Percentiles rank a stretch among this genome's conserved stretches.
Conservation (phyloP, 148 eudicot genomes). For the Spergularia marina region DNA sequence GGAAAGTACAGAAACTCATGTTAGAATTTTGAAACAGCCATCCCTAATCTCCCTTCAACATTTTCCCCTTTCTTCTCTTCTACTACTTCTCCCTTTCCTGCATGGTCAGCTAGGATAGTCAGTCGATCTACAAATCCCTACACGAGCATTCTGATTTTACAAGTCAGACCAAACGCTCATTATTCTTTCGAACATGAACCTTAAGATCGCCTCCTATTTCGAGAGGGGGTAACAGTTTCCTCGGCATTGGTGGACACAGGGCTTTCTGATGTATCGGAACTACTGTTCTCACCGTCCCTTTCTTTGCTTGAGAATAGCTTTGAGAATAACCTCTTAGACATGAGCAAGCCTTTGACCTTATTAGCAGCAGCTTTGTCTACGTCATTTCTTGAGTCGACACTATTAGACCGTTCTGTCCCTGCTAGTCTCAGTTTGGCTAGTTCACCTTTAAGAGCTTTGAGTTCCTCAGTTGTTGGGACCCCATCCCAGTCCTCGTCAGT, state of each 20-base stretch:
- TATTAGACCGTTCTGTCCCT: constrained; percentile 30
- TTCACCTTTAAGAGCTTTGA: constrained; percentile 65
- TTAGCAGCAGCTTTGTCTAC: constrained; percentile 39
- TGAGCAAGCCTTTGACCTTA: constrained; percentile 49
- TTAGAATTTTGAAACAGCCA: constrained; percentile 3
- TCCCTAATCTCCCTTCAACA: constrained; percentile 12
- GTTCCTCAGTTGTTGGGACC: constrained; percentile 69
- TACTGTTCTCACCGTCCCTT: constrained; percentile 63
- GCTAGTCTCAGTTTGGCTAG: constrained; percentile 53
- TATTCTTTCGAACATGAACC: constrained; percentile 15
- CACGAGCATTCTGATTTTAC: constrained; percentile 18
- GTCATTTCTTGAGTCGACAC: constrained; percentile 28
- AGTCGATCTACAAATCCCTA: constrained; percentile 27
- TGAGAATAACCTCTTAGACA: constrained; percentile 70
- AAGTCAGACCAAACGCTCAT: constrained; percentile 10
- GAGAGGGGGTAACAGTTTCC: constrained; percentile 64
- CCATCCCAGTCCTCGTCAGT: constrained; percentile 90
- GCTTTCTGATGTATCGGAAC: constrained; percentile 88
- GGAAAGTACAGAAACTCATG: constrained; percentile 7
- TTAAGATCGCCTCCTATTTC: constrained; percentile 47
- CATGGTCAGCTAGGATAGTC: constrained; percentile 23
- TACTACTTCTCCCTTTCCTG: not conserved
- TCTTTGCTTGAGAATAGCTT: constrained; percentile 76
- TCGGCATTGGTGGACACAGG: constrained; percentile 68
- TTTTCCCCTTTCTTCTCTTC: not conserved